These are phyloP conservation scores for Coemansia sp. DNA, from an alignment of 192 early-diverging fungal genomes.

Conservation along the genomic window DNA sequence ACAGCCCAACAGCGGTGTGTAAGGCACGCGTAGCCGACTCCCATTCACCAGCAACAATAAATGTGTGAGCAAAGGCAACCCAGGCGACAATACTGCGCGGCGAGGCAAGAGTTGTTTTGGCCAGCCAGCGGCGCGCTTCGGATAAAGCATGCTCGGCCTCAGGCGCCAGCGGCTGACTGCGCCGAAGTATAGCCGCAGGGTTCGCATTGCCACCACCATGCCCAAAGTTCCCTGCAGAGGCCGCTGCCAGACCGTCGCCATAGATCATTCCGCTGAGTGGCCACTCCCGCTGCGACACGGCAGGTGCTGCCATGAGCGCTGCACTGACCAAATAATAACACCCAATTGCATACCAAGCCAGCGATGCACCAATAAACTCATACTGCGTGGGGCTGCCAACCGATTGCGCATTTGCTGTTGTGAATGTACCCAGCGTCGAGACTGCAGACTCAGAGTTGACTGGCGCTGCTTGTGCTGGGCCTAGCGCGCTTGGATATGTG, in stretches of 20 bases:
- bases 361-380: slow-evolving; percentile 49
- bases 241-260: background rate
- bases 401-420: slow-evolving; percentile 37
- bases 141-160: slow-evolving; percentile 40
- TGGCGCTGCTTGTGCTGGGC: slow-evolving; percentile 24
- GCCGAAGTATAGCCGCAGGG: slow-evolving; percentile 15
- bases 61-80: slow-evolving; percentile 54
- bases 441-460: slow-evolving; percentile 30
- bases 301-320: slow-evolving; percentile 12
- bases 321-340: slow-evolving; percentile 52
- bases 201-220: slow-evolving; percentile 12
- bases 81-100: slow-evolving; percentile 51
- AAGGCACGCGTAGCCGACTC: slow-evolving; percentile 51
- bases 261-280: slow-evolving; percentile 24
- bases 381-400: slow-evolving; percentile 43
- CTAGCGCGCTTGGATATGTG: slow-evolving; percentile 50
- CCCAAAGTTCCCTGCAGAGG: background rate
- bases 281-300: slow-evolving; percentile 34
- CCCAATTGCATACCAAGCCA: slow-evolving; percentile 56
- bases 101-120: slow-evolving; percentile 46
- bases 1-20: slow-evolving; percentile 50
- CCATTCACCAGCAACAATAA: slow-evolving; percentile 49
- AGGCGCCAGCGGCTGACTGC: slow-evolving; percentile 21
- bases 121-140: slow-evolving; percentile 52
- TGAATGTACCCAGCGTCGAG: slow-evolving; percentile 35